Evolutionary conservation across 2,329 filamentous ascomycete genomes (phyloP), one percentile per base, ranked within the genome.

Genomic region (Neocucurbitaria cava): DNA sequence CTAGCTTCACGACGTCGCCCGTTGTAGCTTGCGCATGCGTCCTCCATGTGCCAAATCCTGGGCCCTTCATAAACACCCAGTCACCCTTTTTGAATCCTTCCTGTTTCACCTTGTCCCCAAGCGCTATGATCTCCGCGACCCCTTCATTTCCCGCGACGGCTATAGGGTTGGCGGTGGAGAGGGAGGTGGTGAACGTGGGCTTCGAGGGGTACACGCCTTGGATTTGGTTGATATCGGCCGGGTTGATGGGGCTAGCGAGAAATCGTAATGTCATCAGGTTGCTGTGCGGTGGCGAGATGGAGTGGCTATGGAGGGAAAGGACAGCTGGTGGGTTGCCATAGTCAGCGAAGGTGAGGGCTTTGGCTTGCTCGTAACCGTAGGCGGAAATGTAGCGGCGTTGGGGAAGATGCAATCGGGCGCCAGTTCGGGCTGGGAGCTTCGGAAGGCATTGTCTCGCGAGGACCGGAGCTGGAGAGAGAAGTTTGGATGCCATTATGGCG

Each of bases 161-260:
- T 7, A 89, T 86, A 2, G 93, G 92, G 21, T 87, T 81, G 1
- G 86, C 64, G 0, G 93, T 97, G 52, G 92, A 90, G 49, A 99
- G 86, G 1, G 86, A 77, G 5, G 87, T 88, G 17, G 86, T 88
- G 77, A 96, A 93, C 40, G 84, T 81, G 0, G 93, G 92, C 73
- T 92, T 92, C 41, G 87, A 87, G 58, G 94, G 94, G 79, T 99
- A 99, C 3, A 94, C 92, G 62, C 95, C 95, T 81, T 99, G 95
- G 70, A 99, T 91, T 69, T 94, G 94, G 82, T 99, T 99, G 77
- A 99, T 91, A 79, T 99, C 95, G 70, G 95, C 93, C 21, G 95
- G 95, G 80, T 99, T 99, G 76, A 99, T 91, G 52, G 95, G 92
- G 1, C 92, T 87, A 28, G 93, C 91, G 68, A 99, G 90, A 68